Conservation (phyloP, 768 basidiomycete species). For the Podaxis carcinomalis region DNA sequence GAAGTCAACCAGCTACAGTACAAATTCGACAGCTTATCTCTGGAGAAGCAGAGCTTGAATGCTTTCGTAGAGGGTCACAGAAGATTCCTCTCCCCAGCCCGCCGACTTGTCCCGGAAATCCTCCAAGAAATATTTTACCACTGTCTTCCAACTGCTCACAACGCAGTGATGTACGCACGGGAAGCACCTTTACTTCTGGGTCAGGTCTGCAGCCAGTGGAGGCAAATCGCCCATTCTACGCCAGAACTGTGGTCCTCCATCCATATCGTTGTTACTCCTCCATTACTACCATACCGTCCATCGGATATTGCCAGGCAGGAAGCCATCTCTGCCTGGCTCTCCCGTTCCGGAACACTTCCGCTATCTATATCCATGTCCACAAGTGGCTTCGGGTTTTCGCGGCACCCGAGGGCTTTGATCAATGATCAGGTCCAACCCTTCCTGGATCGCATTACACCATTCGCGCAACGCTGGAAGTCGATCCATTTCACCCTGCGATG, state of each 20-base stretch:
- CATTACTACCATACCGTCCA: too few species aligned
- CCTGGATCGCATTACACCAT: background rate
- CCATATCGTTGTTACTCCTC: slow-evolving; percentile 3
- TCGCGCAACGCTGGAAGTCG: background rate
- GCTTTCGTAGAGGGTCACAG: background rate
- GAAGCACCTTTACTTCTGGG: slow-evolving; percentile 13
- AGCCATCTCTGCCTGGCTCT: slow-evolving; percentile 4
- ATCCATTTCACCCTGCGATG: background rate
- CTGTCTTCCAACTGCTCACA: slow-evolving; percentile 9
- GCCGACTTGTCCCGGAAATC: background rate
- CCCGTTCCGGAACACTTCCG: slow-evolving; percentile 5
- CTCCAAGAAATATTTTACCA: slow-evolving; percentile 12
- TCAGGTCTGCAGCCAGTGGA: slow-evolving; percentile 12
- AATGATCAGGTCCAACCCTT: background rate
- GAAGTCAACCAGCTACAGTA: background rate
- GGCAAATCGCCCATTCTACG: slow-evolving; percentile 12
- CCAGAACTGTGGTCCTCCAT: slow-evolving; percentile 11
- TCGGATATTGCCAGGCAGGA: background rate
- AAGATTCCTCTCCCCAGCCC: background rate
- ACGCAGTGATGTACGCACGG: slow-evolving; percentile 5
- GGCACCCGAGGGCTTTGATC: background rate
- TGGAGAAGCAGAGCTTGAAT: background rate
- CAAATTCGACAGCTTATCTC: background rate
- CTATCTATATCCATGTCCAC: slow-evolving; percentile 1
- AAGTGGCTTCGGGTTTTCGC: background rate